These are phyloP conservation scores for Phanerochaete sordida DNA, from an alignment of 768 basidiomycete genomes.

Conservation along the genomic window DNA sequence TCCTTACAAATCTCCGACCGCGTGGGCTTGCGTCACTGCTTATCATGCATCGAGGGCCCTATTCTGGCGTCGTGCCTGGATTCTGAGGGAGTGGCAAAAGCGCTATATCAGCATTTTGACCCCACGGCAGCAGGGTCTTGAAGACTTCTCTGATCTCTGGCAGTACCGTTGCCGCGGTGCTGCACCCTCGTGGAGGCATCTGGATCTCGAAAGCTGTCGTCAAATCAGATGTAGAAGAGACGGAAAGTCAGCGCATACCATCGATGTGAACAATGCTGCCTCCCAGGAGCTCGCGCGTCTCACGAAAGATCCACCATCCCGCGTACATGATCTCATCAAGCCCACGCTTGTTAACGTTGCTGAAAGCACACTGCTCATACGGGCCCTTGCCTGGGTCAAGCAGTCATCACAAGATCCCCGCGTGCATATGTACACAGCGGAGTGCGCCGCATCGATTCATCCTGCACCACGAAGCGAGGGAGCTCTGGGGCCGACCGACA, in stretches of 20 bases:
- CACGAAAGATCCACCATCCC: too few species aligned
- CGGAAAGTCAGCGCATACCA: not conserved
- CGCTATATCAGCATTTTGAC: not conserved
- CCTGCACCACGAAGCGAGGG: too few species aligned
- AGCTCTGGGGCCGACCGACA: too few species aligned
- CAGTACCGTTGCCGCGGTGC: too few species aligned
- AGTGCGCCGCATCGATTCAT: not conserved
- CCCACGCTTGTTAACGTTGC: not conserved
- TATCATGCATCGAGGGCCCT: not conserved
- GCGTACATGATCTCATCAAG: not conserved
- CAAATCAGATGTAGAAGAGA: not conserved
- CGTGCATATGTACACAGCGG: not conserved
- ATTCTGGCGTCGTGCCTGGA: not conserved
- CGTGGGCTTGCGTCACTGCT: not conserved
- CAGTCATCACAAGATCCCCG: not conserved
- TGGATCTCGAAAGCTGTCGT: not conserved
- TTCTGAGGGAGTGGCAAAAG: too few species aligned
- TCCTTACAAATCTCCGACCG: conserved; percentile 8
- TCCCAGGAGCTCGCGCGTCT: not conserved
- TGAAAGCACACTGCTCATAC: not conserved
- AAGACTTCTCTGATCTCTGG: too few species aligned
- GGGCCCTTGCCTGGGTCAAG: not conserved
- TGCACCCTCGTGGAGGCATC: not conserved
- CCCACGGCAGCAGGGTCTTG: too few species aligned
- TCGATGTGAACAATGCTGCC: not conserved